Evolutionary conservation across 768 basidiomycete genomes (phyloP).

Genomic region (Suillus hirtellus): DNA sequence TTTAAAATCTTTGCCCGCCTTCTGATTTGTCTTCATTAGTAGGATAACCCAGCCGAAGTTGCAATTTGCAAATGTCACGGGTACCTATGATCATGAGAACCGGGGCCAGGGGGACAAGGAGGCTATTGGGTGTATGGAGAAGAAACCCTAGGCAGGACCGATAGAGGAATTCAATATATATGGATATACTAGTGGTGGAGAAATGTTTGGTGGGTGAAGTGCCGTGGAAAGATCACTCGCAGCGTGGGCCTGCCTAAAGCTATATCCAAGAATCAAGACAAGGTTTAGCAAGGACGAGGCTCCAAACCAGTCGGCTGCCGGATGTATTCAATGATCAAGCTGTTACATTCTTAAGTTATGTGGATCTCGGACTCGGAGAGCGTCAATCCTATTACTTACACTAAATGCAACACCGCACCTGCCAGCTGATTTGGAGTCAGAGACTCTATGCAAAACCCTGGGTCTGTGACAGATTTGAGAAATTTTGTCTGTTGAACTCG

Average conservation of each 20-base stretch:
- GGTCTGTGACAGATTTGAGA: not conserved
- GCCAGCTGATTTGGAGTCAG: not conserved
- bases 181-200: not conserved
- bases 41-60: not conserved
- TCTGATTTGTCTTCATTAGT: not conserved
- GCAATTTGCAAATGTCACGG: not conserved
- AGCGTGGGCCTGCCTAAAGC: not conserved
- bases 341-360: too few species aligned
- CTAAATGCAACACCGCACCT: not conserved
- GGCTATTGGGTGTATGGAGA: not conserved
- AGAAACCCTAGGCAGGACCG: not conserved
- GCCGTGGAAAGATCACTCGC: not conserved
- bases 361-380: too few species aligned
- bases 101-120: not conserved
- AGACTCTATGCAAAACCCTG: not conserved
- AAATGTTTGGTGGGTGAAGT: not conserved
- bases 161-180: not conserved
- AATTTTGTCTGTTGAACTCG: not conserved
- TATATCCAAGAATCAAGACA: not conserved
- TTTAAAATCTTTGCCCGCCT: not conserved
- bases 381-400: too few species aligned
- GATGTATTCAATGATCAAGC: too few species aligned
- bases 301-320: too few species aligned
- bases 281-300: not conserved
- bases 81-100: not conserved